Percentiles rank a stretch among this genome's conserved stretches.
phyloP scores from a whole-genome alignment of 2,329 filamentous ascomycete species.

The Coleophoma cylindrospora region DNA sequence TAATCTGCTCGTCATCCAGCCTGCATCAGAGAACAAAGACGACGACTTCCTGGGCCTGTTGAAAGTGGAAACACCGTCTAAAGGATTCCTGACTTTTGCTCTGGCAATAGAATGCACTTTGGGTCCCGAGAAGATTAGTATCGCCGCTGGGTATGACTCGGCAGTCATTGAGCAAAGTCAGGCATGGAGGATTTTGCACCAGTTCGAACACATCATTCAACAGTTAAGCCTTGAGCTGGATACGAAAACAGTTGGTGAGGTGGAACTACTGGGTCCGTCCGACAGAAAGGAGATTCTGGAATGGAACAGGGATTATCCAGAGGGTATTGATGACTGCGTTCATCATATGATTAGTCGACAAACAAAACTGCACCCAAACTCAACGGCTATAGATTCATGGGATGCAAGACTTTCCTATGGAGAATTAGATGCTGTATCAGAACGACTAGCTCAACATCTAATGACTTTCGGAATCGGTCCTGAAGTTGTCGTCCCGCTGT shows the following conservation, averaged over 20 bases:
- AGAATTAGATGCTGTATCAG: constrained; percentile 11
- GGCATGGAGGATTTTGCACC: neutral
- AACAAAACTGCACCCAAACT: neutral
- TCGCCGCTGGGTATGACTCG: neutral
- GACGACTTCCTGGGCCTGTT: no score
- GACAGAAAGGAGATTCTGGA: neutral
- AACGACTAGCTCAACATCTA: neutral
- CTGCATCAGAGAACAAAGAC: neutral
- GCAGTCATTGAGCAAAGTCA: neutral
- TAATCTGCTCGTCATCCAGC: constrained; percentile 16
- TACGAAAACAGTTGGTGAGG: neutral
- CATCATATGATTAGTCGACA: neutral
- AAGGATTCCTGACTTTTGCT: neutral
- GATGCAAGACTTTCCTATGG: constrained; percentile 8
- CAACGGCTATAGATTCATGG: constrained; percentile 2
- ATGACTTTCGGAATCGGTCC: constrained; percentile 4
- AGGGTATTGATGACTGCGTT: constrained; percentile 1
- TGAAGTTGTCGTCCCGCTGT: constrained; percentile 9
- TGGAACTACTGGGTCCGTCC: neutral
- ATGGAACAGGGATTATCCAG: constrained; percentile 7
- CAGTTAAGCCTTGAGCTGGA: neutral
- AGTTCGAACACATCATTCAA: neutral
- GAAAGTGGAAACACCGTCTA: neutral
- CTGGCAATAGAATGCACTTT: neutral
- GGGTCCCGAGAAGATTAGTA: neutral